Percentiles rank a stretch among this genome's conserved stretches.
Evolutionary conservation across 495 filamentous ascomycete genomes (phyloP).

Genomic region (Penicillium goetzii): DNA sequence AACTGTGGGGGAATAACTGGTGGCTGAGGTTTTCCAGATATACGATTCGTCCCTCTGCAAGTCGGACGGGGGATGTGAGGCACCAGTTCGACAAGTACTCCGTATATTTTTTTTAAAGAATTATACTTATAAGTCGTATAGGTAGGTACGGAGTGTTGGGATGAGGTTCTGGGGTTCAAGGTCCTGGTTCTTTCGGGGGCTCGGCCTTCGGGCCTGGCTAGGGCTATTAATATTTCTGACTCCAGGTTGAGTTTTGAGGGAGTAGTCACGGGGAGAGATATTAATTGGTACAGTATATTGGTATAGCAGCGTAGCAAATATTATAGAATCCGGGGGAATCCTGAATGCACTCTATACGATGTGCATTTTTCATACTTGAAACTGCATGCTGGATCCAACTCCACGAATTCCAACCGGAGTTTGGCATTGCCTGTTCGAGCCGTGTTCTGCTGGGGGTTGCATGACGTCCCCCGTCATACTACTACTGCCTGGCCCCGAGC

Average conservation of each 20-base stretch:
- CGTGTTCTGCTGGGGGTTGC: background rate
- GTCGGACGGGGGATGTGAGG: background rate
- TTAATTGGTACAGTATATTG: background rate
- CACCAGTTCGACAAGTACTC: slow-evolving; percentile 4
- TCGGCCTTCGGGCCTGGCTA: background rate
- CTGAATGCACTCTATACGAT: slow-evolving; percentile 1
- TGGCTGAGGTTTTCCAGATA: slow-evolving; percentile 5
- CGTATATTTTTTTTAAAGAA: background rate
- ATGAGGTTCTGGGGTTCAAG: background rate
- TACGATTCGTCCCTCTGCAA: slow-evolving; percentile 14
- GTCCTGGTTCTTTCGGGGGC: background rate
- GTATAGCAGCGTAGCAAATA: background rate
- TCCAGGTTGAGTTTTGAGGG: background rate
- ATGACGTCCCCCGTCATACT: slow-evolving; percentile 4
- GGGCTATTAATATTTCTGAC: slow-evolving; percentile 1
- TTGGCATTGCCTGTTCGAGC: slow-evolving; percentile 1
- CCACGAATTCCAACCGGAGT: slow-evolving; percentile 1
- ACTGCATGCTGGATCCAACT: background rate
- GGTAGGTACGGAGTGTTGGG: background rate
- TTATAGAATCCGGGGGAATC: background rate
- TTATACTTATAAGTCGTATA: too few relatives aligned
- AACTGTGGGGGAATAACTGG: background rate
- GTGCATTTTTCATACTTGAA: slow-evolving; percentile 1
- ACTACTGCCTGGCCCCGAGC: background rate
- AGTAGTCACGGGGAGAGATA: background rate